Percentiles rank a stretch among this genome's conserved stretches.
Conservation (phyloP, 345 rosid species). For the Aegle marmelos region DNA sequence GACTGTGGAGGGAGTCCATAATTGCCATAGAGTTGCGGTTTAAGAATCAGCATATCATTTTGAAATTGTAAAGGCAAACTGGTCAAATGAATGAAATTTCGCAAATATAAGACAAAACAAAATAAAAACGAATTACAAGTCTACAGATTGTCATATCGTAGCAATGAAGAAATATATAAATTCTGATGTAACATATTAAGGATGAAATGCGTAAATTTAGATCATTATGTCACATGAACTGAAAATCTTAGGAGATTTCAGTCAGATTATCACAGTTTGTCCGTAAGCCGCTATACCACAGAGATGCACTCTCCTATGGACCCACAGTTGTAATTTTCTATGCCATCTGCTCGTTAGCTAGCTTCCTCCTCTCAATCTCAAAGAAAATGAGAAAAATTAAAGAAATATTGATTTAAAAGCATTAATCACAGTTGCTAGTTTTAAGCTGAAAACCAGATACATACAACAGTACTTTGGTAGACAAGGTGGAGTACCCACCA, state of each 20-base stretch:
- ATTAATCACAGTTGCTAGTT: conserved; percentile 4
- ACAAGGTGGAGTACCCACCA: conserved; percentile 42
- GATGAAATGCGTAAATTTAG: conserved; percentile 6
- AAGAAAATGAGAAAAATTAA: conserved; percentile 3
- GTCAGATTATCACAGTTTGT: conserved; percentile 30
- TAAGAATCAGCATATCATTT: background rate
- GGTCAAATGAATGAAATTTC: too few species aligned
- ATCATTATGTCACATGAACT: conserved; percentile 13
- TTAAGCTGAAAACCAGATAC: conserved; percentile 11
- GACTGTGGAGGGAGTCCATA: background rate
- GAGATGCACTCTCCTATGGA: conserved; percentile 16
- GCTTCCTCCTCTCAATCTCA: background rate
- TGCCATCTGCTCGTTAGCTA: background rate
- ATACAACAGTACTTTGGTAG: conserved; percentile 17
- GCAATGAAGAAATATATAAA: background rate
- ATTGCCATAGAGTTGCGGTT: background rate
- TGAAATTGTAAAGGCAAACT: background rate
- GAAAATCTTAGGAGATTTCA: conserved; percentile 25
- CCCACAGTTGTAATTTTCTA: conserved; percentile 23
- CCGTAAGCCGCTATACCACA: conserved; percentile 12
- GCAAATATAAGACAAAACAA: too few species aligned
- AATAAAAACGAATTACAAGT: too few species aligned
- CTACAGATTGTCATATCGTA: background rate
- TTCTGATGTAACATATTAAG: conserved; percentile 8
- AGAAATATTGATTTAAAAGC: conserved; percentile 1